Evolutionary conservation across 768 basidiomycete genomes (phyloP), one percentile per base, ranked within the genome.

Genomic region (Hygrophorus russula): DNA sequence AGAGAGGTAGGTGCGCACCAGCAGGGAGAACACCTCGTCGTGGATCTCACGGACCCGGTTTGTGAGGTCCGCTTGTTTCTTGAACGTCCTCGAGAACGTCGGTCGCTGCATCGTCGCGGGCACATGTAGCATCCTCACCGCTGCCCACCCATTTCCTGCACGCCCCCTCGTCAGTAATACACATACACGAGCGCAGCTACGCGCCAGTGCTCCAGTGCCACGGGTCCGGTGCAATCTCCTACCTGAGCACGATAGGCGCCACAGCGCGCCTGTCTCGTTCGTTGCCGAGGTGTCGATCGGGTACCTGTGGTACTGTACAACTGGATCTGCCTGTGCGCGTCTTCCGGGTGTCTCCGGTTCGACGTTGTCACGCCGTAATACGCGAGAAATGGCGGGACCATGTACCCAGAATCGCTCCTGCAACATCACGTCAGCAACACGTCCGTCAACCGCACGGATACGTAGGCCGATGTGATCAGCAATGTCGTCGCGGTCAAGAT

Each of bases 361-460:
- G 58, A 49, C 0, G 75, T 75, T 5, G 62, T 46, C 34, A 75
- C 74, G 31, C 84, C 91, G 56, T 88, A 89, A 59, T 88, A 90
- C 0, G 89, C 86, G 8, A 92, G 61, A 57, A 90, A 93, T 0
- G 87, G 85, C 1, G 88, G 88, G 0, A 81, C 82, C 88, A 89
- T 89, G 57, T 80, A 89, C 10, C 84, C 70, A 41, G 70, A 89
- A 56, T 90, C 87, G 41, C 75, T 75, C 84, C 85, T 86, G 41
- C n/a, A n/a, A n/a, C n/a, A n/a, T n/a, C n/a, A n/a, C n/a, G n/a
- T n/a, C n/a, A n/a, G n/a, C n/a, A n/a, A n/a, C n/a, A n/a, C n/a
- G n/a, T n/a, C n/a, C n/a, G n/a, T n/a, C n/a, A n/a, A n/a, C n/a
- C n/a, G n/a, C n/a, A n/a, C n/a, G n/a, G n/a, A n/a, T n/a, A n/a